Conservation (phyloP, 345 rosid species). For the Odontarrhena argentea region DNA sequence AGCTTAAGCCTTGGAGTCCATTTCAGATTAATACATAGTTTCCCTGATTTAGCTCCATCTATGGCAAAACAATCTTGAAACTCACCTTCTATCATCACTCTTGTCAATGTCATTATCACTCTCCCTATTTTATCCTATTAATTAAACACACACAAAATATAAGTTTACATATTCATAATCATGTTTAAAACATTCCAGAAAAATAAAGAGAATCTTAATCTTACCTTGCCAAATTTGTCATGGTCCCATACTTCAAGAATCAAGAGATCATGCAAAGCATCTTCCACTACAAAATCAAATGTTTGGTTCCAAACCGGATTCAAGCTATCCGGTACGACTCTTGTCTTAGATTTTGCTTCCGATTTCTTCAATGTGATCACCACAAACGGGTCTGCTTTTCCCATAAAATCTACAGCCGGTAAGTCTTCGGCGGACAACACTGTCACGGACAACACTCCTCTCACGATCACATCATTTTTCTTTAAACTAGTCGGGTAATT, state of each 20-base stretch:
- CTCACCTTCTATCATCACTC: constrained; percentile 80
- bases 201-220: neutral
- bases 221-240: constrained; percentile 86
- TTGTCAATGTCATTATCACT: constrained; percentile 80
- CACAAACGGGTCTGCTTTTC: constrained; percentile 85
- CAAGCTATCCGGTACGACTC: constrained; percentile 75
- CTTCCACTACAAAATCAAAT: constrained; percentile 92
- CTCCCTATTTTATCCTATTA: constrained; percentile 73
- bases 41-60: constrained; percentile 73
- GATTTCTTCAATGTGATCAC: constrained; percentile 77
- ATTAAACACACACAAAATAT: neutral
- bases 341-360: constrained; percentile 61
- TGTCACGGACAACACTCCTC: constrained; percentile 83
- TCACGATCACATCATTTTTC: constrained; percentile 63
- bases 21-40: constrained; percentile 62
- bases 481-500: constrained; percentile 34
- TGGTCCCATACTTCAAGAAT: constrained; percentile 79
- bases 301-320: constrained; percentile 98
- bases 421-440: constrained; percentile 75
- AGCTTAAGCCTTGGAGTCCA: constrained; percentile 74
- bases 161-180: neutral
- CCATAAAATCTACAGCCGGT: constrained; percentile 72
- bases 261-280: constrained; percentile 82
- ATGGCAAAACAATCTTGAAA: constrained; percentile 55
- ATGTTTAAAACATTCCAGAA: neutral